These are phyloP conservation scores for Pontederia paniculata DNA, from an alignment of 176 grass and related monocot genomes.

Conservation along the genomic window DNA sequence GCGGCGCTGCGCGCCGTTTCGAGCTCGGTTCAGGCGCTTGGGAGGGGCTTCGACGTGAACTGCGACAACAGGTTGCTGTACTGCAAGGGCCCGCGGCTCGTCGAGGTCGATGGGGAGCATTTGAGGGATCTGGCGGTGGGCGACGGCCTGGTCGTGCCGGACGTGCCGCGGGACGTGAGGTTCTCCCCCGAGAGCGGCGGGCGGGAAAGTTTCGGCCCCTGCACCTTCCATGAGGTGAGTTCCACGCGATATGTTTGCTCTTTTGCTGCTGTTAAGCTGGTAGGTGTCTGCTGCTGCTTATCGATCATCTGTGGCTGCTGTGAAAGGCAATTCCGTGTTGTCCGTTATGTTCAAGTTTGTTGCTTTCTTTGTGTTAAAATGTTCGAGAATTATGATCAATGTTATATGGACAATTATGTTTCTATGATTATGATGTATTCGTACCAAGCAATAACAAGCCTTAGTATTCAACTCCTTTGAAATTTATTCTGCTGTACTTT, in stretches of 20 bases:
- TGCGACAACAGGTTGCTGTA: conserved; percentile 30
- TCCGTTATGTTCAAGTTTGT: too few species aligned
- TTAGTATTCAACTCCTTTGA: too few species aligned
- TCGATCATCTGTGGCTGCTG: too few species aligned
- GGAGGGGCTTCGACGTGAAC: conserved; percentile 44
- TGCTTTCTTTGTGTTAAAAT: too few species aligned
- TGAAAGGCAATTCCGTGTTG: too few species aligned
- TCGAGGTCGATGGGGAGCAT: conserved; percentile 24
- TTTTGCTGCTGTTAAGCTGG: not conserved
- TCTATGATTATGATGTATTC: too few species aligned
- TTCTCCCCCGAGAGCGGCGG: conserved; percentile 16
- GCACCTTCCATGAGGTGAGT: conserved; percentile 38
- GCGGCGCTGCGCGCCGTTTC: conserved; percentile 26
- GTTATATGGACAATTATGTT: too few species aligned
- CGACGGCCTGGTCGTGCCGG: conserved; percentile 20
- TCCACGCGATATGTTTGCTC: not conserved
- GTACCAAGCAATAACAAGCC: too few species aligned
- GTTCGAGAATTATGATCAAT: too few species aligned
- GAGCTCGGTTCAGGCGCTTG: conserved; percentile 31
- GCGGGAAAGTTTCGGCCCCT: conserved; percentile 26
- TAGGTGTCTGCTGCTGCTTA: not conserved
- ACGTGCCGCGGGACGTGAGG: conserved; percentile 28
- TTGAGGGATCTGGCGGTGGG: conserved; percentile 24
- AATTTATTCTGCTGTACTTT: too few species aligned
- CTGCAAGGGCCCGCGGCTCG: conserved; percentile 21